Percentiles rank a stretch among this genome's conserved stretches.
Conservation (phyloP, 345 rosid genomes). For the Euphorbia tirucalli region DNA sequence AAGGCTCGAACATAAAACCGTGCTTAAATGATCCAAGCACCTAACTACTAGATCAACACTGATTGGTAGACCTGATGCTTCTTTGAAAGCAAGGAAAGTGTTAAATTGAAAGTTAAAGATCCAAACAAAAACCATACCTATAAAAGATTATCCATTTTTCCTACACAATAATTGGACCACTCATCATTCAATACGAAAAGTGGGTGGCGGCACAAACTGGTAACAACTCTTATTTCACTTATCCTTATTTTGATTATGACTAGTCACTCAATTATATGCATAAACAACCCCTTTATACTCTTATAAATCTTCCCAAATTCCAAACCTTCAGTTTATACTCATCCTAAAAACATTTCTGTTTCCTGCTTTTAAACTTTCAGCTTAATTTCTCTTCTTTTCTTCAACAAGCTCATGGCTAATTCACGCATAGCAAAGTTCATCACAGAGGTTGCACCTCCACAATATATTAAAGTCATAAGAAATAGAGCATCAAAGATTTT, state of each 20-base stretch:
- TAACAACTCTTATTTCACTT: constrained; percentile 8
- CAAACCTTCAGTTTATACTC: not conserved
- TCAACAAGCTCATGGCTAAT: constrained; percentile 79
- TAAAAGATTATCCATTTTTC: no score
- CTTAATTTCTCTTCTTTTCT: not conserved
- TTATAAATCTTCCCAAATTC: constrained; percentile 21
- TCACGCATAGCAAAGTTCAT: constrained; percentile 59
- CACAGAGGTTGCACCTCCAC: constrained; percentile 87
- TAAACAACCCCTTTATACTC: not conserved
- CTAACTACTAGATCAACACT: no score
- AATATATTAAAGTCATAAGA: constrained; percentile 64
- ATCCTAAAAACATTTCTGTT: constrained; percentile 19
- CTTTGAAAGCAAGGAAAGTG: no score
- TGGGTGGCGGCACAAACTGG: constrained; percentile 32
- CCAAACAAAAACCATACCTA: no score
- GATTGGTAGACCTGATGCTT: no score
- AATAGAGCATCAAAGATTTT: constrained; percentile 54
- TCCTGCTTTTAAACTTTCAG: not conserved
- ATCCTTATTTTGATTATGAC: constrained; percentile 36
- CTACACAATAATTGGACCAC: no score
- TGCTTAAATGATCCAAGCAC: no score
- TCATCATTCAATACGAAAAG: constrained; percentile 35
- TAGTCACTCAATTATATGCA: constrained; percentile 26
- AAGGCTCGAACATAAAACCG: no score
- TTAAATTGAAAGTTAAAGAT: no score